phyloP scores from a whole-genome alignment of 2,329 filamentous ascomycete species.

The Aureobasidium pullulans region DNA sequence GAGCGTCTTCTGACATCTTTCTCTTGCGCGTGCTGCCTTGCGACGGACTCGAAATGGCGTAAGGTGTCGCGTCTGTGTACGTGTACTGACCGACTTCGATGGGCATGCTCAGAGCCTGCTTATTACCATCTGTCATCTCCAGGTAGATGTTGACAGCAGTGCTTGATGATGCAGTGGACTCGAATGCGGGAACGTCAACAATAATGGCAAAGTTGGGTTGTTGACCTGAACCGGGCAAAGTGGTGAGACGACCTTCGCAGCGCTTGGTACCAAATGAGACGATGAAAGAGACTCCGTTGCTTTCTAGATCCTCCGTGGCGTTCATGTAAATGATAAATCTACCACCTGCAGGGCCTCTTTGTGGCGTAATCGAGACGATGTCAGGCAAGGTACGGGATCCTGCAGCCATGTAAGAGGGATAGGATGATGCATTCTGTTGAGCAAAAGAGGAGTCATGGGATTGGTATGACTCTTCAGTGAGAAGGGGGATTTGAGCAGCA shows the following conservation, averaged over 20 bases:
- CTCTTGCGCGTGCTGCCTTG: slow-evolving; percentile 45
- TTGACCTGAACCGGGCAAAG: slow-evolving; percentile 50
- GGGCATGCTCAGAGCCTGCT: slow-evolving; percentile 30
- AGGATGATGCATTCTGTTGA: slow-evolving; percentile 51
- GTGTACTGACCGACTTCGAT: slow-evolving; percentile 55
- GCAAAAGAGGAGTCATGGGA: slow-evolving; percentile 43
- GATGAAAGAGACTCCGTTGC: slow-evolving; percentile 45
- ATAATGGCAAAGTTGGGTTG: slow-evolving; percentile 64
- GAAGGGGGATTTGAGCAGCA: slow-evolving; percentile 37
- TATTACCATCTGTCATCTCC: slow-evolving; percentile 46
- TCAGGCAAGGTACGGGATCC: slow-evolving; percentile 53
- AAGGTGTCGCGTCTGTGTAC: slow-evolving; percentile 44
- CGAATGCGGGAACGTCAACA: slow-evolving; percentile 61
- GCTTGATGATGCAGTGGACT: slow-evolving; percentile 48
- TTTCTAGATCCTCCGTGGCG: slow-evolving; percentile 65
- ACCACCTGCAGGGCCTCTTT: slow-evolving; percentile 60
- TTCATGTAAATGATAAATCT: slow-evolving; percentile 67
- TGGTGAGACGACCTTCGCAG: slow-evolving; percentile 59
- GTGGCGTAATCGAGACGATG: slow-evolving; percentile 63
- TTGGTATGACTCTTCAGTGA: slow-evolving; percentile 36
- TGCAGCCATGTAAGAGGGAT: slow-evolving; percentile 60
- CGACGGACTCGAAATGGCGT: slow-evolving; percentile 29
- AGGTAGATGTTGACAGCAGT: slow-evolving; percentile 53
- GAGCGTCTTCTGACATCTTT: slow-evolving; percentile 41
- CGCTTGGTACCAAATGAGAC: slow-evolving; percentile 74